Evolutionary conservation across 805 yeast species (phyloP), one percentile per base, ranked within the genome.

Genomic region (Ogataea thermomethanolica): DNA sequence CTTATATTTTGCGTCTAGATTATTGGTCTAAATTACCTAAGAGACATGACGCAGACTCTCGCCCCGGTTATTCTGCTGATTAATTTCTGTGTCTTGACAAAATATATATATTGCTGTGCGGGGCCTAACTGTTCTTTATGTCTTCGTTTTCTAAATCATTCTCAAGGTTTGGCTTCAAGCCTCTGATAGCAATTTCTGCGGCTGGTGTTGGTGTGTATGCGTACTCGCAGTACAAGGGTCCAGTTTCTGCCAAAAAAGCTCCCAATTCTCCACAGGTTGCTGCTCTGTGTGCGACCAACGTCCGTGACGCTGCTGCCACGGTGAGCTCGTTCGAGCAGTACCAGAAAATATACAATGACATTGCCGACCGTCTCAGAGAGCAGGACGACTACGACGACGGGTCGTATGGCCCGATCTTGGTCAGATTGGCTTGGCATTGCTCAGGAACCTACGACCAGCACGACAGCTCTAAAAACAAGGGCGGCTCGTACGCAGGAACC

Each of bases 271-370:
- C 32, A 3, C 39, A 42, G 2, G 64, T 72, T 7, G 54, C 64
- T 7, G 49, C 66, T 21, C 70, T 71, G 9, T 35, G 43, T 17
- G 46, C 48, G 3, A 29, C 49, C 4, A 59, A 62, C 23, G 53
- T 64, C 3, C 61, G 69, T 31, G 58, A 61, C 7, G 73, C 69
- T 1, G 12, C 44, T 3, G 30, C 49, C 15, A 35, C 57, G 35
- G 39, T 66, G 54, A 54, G 67, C 53, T 50, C 65, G 3, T 61
- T 55, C 37, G 67, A 70, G 9, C 86, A 84, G 49, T 89, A 74
- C 58, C 89, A 74, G 61, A 54, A 67, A 44, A 77, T 77, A 45
- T 91, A 79, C 65, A 81, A 78, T 66, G 93, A 79, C 49, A 87
- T 77, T 73, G 96, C 81, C 25, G 58, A 56, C 29, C 74, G 71